Evolutionary conservation across 768 basidiomycete genomes (phyloP), one percentile per base, ranked within the genome.

Genomic region (Hygrocybe coccinea): DNA sequence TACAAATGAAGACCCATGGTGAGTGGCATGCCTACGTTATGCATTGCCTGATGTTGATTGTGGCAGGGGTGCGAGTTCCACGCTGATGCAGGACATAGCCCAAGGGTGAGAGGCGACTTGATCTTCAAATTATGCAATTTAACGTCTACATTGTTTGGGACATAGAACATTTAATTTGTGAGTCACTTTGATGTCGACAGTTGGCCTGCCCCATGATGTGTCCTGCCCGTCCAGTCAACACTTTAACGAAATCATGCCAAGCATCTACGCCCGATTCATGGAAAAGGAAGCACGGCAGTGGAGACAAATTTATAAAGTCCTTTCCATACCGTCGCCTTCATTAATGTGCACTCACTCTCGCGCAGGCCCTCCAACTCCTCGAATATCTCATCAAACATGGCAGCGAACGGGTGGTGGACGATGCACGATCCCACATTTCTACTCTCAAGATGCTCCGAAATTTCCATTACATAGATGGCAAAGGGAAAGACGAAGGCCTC

Each of bases 171-270:
- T 95, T 71, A 95, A 93, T 67, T 97, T 95, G 95, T 97, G 69
- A 71, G 89, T 73, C 21, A 21, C 12, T 14, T 11, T 29, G 49
- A 39, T 15, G 55, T 9, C 49, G 36, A 34, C 46, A 36, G 60
- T 64, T 34, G 9, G 33, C 6, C 39, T 24, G 51, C n/a, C 50
- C 38, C 39, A 47, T 12, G 17, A 46, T 2, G 44, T 36, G 60
- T 53, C 52, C n/a, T n/a, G n/a, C n/a, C 17, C 33, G 15, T 38
- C 2, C 67, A 97, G 94, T 74, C 92, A 95, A 79, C 84, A 94
- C 59, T 99, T 99, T 74, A 99, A 98, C 71, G 95, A 99, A 76
- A 93, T 98, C 67, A 97, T 99, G 94, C 95, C 97, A 3, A 85
- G 84, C 65, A 97, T 97, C 62, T 98, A 97, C 70, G 80, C 85